Evolutionary conservation across 2,329 filamentous ascomycete genomes (phyloP).

Genomic region (Nemania sp.): DNA sequence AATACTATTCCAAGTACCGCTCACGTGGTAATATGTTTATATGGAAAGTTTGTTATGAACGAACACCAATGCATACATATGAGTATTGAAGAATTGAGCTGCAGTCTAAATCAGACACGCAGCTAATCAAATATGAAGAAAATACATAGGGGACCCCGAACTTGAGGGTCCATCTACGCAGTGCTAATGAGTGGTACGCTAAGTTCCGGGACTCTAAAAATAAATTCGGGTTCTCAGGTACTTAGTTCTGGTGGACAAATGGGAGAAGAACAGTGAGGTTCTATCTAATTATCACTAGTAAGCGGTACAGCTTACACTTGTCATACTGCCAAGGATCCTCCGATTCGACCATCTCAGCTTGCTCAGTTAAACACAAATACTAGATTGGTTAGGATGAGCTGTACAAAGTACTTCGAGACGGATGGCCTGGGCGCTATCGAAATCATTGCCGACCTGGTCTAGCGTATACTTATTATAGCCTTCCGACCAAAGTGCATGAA

Average conservation of each 20-base stretch:
- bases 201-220: slow-evolving; percentile 16
- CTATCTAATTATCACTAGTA: slow-evolving; percentile 17
- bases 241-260: slow-evolving; percentile 11
- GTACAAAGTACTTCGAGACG: neutral
- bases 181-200: too few relatives aligned
- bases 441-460: slow-evolving; percentile 4
- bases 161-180: too few relatives aligned
- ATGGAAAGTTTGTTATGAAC: too few relatives aligned
- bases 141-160: too few relatives aligned
- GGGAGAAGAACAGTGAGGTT: slow-evolving; percentile 4
- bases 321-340: slow-evolving; percentile 22
- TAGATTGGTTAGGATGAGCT: slow-evolving; percentile 1
- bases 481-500: slow-evolving; percentile 15
- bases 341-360: slow-evolving; percentile 8
- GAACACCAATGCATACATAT: too few relatives aligned
- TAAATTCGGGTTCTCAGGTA: slow-evolving; percentile 9
- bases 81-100: too few relatives aligned
- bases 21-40: too few relatives aligned
- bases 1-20: too few relatives aligned
- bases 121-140: too few relatives aligned
- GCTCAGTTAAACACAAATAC: slow-evolving; percentile 18
- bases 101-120: too few relatives aligned
- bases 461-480: slow-evolving; percentile 22
- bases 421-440: slow-evolving; percentile 1
- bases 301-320: slow-evolving; percentile 23